Conservation (phyloP, 306 rosid genomes). For the Inga laurina region DNA sequence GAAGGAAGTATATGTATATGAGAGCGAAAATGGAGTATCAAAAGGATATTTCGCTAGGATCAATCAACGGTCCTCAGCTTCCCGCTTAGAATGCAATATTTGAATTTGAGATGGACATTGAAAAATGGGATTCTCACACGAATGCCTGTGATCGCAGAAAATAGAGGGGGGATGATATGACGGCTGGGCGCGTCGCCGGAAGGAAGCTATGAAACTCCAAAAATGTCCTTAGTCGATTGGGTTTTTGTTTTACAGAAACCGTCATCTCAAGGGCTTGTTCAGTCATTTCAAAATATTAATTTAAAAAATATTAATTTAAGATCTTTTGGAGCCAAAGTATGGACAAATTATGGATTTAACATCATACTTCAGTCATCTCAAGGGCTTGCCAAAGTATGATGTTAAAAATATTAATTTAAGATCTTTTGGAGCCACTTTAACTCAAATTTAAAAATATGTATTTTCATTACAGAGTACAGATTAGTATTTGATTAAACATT, state of each 20-base stretch:
- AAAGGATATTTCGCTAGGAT: neutral
- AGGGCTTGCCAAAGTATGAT: neutral
- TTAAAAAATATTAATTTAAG: no score
- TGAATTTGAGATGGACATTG: constrained; percentile 28
- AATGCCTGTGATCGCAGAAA: neutral
- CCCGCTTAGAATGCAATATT: constrained; percentile 28
- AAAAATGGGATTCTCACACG: neutral
- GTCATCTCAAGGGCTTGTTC: neutral
- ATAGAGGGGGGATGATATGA: neutral
- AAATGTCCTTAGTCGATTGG: neutral
- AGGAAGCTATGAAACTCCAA: neutral
- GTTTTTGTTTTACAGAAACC: neutral
- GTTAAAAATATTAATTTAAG: no score
- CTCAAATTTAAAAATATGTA: no score
- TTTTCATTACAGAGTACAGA: no score
- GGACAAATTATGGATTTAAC: no score
- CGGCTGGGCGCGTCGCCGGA: neutral
- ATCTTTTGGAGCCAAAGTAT: no score
- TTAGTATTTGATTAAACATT: no score
- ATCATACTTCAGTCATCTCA: neutral
- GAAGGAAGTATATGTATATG: neutral
- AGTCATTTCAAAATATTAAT: neutral
- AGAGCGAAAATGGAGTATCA: neutral
- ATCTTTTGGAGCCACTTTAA: no score
- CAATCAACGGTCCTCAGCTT: neutral